Conservation (phyloP, 768 basidiomycete species). For the Sarcomyxa edulis region DNA sequence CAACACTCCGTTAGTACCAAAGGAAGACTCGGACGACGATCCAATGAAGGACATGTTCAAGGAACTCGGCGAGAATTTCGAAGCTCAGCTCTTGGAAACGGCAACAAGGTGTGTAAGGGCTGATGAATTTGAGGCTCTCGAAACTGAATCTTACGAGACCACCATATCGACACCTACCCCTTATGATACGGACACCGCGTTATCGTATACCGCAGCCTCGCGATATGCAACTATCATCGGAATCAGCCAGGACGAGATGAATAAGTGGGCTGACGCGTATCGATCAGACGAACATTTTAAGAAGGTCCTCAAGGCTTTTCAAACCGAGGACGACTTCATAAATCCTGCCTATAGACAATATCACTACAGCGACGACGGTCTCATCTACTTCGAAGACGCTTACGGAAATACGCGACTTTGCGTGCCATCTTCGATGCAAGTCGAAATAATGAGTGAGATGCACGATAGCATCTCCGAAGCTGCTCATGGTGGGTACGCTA, state of each 20-base stretch:
- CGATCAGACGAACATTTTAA: too few species aligned
- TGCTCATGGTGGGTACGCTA: constrained; percentile 23
- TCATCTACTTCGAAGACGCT: constrained; percentile 20
- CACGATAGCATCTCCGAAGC: constrained; percentile 17
- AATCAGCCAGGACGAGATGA: too few species aligned
- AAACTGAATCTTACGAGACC: too few species aligned
- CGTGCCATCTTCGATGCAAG: constrained; percentile 15
- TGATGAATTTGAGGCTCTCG: too few species aligned
- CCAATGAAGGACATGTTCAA: constrained; percentile 18
- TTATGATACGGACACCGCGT: too few species aligned
- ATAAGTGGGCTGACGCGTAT: too few species aligned
- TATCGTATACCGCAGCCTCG: too few species aligned
- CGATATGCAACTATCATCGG: too few species aligned
- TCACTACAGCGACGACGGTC: constrained; percentile 8
- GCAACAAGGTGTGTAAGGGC: constrained; percentile 7
- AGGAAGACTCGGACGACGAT: constrained; percentile 9
- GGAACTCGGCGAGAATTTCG: constrained; percentile 20
- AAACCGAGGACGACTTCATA: constrained; percentile 5
- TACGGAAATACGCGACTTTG: constrained; percentile 19
- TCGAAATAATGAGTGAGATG: constrained; percentile 16
- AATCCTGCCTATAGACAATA: constrained; percentile 9
- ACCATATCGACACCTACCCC: too few species aligned
- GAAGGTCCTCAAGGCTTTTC: too few species aligned
- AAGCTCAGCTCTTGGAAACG: constrained; percentile 16
- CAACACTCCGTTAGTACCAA: not conserved